phyloP scores from a whole-genome alignment of 106 monocot genomes.

The Dioscorea dumetorum region DNA sequence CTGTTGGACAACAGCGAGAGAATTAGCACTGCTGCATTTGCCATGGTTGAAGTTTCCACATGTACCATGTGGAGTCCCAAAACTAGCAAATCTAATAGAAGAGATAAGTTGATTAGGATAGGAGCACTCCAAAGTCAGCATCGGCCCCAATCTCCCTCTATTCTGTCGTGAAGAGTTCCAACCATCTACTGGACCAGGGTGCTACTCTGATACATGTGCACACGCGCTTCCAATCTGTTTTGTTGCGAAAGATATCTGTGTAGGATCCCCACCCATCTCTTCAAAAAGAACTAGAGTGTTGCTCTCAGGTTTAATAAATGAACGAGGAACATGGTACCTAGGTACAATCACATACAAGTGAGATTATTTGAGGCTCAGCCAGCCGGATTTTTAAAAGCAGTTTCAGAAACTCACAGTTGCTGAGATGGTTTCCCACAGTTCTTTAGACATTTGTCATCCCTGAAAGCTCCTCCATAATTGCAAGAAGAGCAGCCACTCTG shows the following conservation, averaged over 20 bases:
- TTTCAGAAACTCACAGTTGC: constrained; percentile 38
- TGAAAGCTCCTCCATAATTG: constrained; percentile 64
- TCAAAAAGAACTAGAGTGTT: constrained; percentile 81
- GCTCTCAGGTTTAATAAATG: constrained; percentile 36
- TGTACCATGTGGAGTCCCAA: constrained; percentile 67
- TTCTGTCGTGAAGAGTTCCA: constrained; percentile 9
- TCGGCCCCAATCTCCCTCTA: constrained; percentile 16
- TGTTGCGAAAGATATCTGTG: constrained; percentile 52
- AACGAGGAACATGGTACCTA: constrained; percentile 94
- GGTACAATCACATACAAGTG: not conserved
- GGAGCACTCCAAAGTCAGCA: constrained; percentile 60
- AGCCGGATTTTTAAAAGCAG: not conserved
- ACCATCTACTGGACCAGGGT: constrained; percentile 50
- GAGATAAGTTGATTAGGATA: constrained; percentile 52
- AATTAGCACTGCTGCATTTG: constrained; percentile 44
- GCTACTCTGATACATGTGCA: constrained; percentile 66
- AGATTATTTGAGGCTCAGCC: no score
- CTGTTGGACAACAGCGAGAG: constrained; percentile 52
- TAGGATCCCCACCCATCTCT: constrained; percentile 89
- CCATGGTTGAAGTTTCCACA: constrained; percentile 80
- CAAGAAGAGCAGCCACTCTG: constrained; percentile 62
- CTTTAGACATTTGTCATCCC: constrained; percentile 57
- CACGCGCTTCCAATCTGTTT: constrained; percentile 54
- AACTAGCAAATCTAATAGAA: constrained; percentile 88
- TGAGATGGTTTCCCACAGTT: constrained; percentile 91